Evolutionary conservation across 345 rosid genomes (phyloP).

Genomic region (Euclidium syriacum): DNA sequence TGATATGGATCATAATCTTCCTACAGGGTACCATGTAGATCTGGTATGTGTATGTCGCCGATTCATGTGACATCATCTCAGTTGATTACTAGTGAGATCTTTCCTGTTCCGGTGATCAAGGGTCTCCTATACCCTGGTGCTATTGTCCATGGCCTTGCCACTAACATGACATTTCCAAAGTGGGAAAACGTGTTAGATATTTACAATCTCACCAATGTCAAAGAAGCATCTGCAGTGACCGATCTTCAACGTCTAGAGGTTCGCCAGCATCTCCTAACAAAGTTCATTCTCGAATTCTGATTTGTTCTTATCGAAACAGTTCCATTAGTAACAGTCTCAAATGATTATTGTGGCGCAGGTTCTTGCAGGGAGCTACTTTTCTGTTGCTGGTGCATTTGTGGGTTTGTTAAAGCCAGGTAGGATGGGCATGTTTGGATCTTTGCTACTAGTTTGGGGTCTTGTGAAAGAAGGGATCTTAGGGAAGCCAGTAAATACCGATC

Average conservation of each 20-base stretch:
- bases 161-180: constrained; percentile 55
- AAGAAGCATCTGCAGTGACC: constrained; percentile 65
- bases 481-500: constrained; percentile 71
- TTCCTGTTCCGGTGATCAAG: constrained; percentile 77
- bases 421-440: constrained; percentile 94
- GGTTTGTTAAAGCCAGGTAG: constrained; percentile 84
- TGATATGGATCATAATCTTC: not conserved
- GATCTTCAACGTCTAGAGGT: constrained; percentile 98
- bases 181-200: constrained; percentile 65
- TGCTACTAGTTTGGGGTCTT: constrained; percentile 80
- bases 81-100: constrained; percentile 85
- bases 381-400: constrained; percentile 82
- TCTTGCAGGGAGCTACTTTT: constrained; percentile 90
- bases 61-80: constrained; percentile 93
- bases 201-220: constrained; percentile 62
- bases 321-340: no score
- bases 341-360: constrained; percentile 44
- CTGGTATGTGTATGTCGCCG: constrained; percentile 86
- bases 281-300: not conserved
- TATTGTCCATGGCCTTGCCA: constrained; percentile 47
- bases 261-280: not conserved
- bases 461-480: constrained; percentile 86
- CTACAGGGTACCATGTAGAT: constrained; percentile 78
- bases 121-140: constrained; percentile 89
- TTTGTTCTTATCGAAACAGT: not conserved